Conservation (phyloP, 106 monocot genomes). For the Acorus calamus region DNA sequence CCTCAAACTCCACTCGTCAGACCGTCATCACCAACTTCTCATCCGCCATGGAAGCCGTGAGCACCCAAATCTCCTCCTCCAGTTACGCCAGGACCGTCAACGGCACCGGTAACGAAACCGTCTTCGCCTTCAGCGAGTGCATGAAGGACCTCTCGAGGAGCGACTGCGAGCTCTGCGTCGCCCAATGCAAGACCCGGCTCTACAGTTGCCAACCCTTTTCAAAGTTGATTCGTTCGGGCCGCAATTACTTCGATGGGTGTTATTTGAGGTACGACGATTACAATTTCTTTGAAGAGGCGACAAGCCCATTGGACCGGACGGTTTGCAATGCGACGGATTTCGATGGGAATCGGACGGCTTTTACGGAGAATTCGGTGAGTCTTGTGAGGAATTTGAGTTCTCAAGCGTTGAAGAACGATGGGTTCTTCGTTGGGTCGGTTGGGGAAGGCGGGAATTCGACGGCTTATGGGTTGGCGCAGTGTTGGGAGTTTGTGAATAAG, state of each 20-base stretch:
- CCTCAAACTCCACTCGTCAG: neutral
- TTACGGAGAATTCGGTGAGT: neutral
- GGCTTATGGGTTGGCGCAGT: constrained; percentile 15
- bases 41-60: constrained; percentile 3
- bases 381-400: constrained; percentile 6
- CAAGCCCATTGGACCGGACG: neutral
- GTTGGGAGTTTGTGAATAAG: constrained; percentile 9
- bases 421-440: constrained; percentile 7
- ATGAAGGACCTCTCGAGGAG: neutral
- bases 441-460: constrained; percentile 3
- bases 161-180: constrained; percentile 9
- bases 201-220: constrained; percentile 3
- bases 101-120: neutral
- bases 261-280: constrained; percentile 13
- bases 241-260: constrained; percentile 7
- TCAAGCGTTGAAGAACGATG: constrained; percentile 1
- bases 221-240: neutral
- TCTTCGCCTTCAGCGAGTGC: constrained; percentile 9
- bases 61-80: constrained; percentile 1
- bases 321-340: neutral
- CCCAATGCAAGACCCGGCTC: constrained; percentile 4
- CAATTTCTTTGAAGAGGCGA: constrained; percentile 7
- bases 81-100: neutral
- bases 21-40: neutral
- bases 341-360: constrained; percentile 2